Evolutionary conservation across 202 grass and related monocot species (phyloP).

Genomic region (Saccharum hybrid): DNA sequence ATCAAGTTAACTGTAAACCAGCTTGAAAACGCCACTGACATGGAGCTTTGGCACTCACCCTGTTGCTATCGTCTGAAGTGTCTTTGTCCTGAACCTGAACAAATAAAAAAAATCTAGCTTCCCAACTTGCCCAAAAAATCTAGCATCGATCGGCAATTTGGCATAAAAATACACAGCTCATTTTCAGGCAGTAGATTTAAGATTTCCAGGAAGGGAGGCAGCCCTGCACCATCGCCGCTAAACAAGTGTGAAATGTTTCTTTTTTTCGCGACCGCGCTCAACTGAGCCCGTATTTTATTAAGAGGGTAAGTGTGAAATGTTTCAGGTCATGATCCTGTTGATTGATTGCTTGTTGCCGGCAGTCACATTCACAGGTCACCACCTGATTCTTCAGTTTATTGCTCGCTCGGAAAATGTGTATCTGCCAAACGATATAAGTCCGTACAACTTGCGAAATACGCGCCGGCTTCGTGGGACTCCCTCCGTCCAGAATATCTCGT

Average conservation of each 20-base stretch:
- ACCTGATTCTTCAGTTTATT: background rate
- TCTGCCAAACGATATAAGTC: slow-evolving; percentile 18
- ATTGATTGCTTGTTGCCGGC: background rate
- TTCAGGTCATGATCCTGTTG: background rate
- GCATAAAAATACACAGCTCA: background rate
- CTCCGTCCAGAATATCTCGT: too few species aligned
- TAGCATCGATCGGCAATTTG: background rate
- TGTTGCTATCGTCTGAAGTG: too few species aligned
- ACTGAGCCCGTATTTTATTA: too few species aligned
- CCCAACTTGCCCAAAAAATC: too few species aligned
- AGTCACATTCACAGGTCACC: slow-evolving; percentile 8
- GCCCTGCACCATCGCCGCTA: background rate
- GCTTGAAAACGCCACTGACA: too few species aligned
- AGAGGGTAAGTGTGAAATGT: background rate
- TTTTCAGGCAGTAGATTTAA: slow-evolving; percentile 38
- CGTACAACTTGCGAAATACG: background rate
- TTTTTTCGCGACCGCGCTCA: too few species aligned
- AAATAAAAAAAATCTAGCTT: too few species aligned
- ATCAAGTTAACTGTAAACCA: too few species aligned
- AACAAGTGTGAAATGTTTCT: slow-evolving; percentile 2
- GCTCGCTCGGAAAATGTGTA: background rate
- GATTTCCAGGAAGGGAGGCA: slow-evolving; percentile 6
- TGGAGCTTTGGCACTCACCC: too few species aligned
- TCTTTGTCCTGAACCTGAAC: too few species aligned
- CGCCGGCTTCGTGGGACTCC: background rate